Evolutionary conservation across 2,329 filamentous ascomycete species (phyloP).

Genomic region (Alternaria sp.): DNA sequence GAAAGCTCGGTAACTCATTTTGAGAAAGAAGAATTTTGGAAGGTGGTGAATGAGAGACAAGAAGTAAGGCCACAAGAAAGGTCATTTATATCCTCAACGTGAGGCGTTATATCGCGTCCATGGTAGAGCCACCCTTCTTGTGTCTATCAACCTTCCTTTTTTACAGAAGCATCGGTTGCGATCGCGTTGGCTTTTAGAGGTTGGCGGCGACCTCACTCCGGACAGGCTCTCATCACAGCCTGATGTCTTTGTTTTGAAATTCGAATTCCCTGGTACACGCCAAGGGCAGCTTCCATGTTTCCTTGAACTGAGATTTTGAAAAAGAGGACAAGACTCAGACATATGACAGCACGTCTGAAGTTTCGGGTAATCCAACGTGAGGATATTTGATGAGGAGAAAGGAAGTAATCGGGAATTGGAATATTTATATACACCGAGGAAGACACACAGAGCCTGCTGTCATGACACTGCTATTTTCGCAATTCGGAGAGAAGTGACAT

Average conservation of each 20-base stretch:
- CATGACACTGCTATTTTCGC: too few species aligned
- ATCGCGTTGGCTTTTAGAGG: neutral
- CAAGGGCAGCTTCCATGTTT: neutral
- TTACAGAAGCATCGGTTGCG: neutral
- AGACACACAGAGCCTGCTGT: too few species aligned
- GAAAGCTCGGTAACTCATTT: too few species aligned
- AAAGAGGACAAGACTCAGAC: too few species aligned
- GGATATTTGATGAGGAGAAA: too few species aligned
- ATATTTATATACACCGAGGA: too few species aligned
- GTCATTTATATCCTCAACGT: neutral
- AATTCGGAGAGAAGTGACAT: too few species aligned
- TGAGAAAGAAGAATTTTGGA: neutral
- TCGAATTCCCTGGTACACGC: fast-evolving
- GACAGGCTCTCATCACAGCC: neutral
- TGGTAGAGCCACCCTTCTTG: neutral
- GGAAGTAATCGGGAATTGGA: too few species aligned
- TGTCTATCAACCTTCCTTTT: neutral
- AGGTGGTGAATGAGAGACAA: neutral
- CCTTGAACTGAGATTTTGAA: too few species aligned
- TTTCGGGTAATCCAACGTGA: too few species aligned
- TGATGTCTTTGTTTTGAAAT: neutral
- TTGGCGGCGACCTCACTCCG: fast-evolving
- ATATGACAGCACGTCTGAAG: too few species aligned
- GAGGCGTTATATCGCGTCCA: neutral
- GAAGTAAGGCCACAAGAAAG: neutral